Evolutionary conservation across 148 eudicot species (phyloP).

Genomic region (Cornus kousa): DNA sequence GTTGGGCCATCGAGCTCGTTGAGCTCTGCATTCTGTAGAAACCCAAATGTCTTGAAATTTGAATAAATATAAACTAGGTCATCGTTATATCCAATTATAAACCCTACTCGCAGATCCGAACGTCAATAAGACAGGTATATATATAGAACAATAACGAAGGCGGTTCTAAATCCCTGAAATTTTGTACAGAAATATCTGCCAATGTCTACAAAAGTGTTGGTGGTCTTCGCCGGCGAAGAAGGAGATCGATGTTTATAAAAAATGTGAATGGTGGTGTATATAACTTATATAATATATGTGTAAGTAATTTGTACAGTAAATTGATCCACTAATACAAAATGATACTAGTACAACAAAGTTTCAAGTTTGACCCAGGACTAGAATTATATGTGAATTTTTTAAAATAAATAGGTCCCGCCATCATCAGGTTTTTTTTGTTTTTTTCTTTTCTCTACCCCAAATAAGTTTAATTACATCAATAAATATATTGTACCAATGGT

Average conservation of each 20-base stretch:
- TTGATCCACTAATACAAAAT: no score
- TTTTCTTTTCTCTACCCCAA: no score
- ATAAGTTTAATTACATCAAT: no score
- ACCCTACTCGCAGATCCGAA: neutral
- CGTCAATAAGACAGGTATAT: slow-evolving; percentile 2
- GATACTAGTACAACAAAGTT: no score
- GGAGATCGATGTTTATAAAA: neutral
- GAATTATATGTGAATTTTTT: no score
- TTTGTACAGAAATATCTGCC: slow-evolving; percentile 8
- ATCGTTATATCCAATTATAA: slow-evolving; percentile 1
- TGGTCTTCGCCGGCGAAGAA: slow-evolving; percentile 10
- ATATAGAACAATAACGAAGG: neutral
- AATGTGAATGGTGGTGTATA: no score
- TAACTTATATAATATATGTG: no score
- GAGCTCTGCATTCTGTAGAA: slow-evolving; percentile 49
- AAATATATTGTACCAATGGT: no score
- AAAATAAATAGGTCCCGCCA: no score
- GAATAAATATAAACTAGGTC: neutral
- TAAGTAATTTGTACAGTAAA: no score
- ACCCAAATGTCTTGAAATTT: slow-evolving; percentile 8
- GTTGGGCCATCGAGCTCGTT: slow-evolving; percentile 54
- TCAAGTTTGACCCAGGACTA: no score
- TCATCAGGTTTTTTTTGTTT: no score
- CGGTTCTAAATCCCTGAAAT: slow-evolving; percentile 2
- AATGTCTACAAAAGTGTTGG: neutral